phyloP scores from a whole-genome alignment of 1,284 basidiomycete species.

The Cryptococcus sp. region DNA sequence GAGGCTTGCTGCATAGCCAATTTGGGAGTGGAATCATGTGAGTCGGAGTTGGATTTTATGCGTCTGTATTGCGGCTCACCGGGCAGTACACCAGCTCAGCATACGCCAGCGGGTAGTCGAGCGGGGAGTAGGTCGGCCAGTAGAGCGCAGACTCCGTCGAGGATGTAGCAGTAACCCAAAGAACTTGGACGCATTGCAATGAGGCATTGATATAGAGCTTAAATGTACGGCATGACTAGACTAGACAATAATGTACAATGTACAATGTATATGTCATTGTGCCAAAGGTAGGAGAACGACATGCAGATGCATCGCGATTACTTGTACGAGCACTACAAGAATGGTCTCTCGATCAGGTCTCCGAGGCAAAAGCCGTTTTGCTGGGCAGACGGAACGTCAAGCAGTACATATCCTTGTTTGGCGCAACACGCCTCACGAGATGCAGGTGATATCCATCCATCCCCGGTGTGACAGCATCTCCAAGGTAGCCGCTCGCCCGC shows the following conservation, averaged over 20 bases:
- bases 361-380: slow-evolving; percentile 42
- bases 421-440: slow-evolving; percentile 86
- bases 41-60: slow-evolving; percentile 17
- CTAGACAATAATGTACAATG: too few species aligned
- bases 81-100: slow-evolving; percentile 33
- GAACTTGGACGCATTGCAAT: too few species aligned
- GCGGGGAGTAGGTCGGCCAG: slow-evolving; percentile 21
- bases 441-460: slow-evolving; percentile 55
- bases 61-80: too few species aligned
- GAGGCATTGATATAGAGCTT: too few species aligned
- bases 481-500: slow-evolving; percentile 69
- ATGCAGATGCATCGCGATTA: too few species aligned
- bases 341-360: not conserved
- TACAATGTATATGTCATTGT: too few species aligned
- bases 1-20: slow-evolving; percentile 44
- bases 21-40: slow-evolving; percentile 47
- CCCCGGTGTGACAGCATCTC: slow-evolving; percentile 54
- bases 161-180: too few species aligned
- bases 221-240: too few species aligned
- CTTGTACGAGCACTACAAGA: not conserved
- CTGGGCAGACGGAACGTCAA: slow-evolving; percentile 79
- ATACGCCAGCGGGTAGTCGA: slow-evolving; percentile 26
- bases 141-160: slow-evolving; percentile 4
- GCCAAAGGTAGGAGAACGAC: too few species aligned
- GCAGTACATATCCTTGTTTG: slow-evolving; percentile 98